These are phyloP conservation scores for Clonostachys sp. DNA, from an alignment of 2,329 filamentous ascomycete species.

Conservation along the genomic window DNA sequence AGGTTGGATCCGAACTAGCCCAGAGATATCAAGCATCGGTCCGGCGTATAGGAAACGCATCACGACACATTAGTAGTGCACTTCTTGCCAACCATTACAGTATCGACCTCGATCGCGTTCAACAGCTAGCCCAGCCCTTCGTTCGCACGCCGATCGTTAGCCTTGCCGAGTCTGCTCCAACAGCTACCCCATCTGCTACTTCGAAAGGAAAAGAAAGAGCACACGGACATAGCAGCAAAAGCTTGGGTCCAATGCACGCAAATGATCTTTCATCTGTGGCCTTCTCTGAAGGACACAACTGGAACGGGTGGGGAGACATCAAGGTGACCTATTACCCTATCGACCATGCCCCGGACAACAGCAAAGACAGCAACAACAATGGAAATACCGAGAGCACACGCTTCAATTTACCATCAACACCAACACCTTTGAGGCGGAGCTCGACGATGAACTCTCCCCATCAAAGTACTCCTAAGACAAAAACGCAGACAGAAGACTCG, in stretches of 20 bases:
- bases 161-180: constrained; percentile 44
- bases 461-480: constrained; percentile 33
- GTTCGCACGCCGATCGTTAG: constrained; percentile 61
- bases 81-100: constrained; percentile 83
- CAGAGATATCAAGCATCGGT: constrained; percentile 90
- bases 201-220: constrained; percentile 75
- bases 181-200: constrained; percentile 49
- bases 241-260: constrained; percentile 62
- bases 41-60: constrained; percentile 65
- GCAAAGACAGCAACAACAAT: constrained; percentile 2
- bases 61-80: constrained; percentile 63
- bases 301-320: constrained; percentile 78
- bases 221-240: constrained; percentile 30
- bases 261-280: constrained; percentile 78
- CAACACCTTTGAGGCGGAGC: constrained; percentile 70
- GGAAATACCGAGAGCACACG: constrained; percentile 15
- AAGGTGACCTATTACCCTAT: constrained; percentile 73
- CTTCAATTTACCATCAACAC: constrained; percentile 58
- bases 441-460: constrained; percentile 44
- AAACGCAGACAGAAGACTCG: constrained; percentile 30
- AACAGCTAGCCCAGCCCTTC: constrained; percentile 80
- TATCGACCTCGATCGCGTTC: constrained; percentile 73
- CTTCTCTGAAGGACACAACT: constrained; percentile 52
- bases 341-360: constrained; percentile 14
- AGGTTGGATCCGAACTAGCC: constrained; percentile 79